Base-by-base conservation (phyloP, 2,329 filamentous ascomycete species). In the Aspergillus tamarii region DNA sequence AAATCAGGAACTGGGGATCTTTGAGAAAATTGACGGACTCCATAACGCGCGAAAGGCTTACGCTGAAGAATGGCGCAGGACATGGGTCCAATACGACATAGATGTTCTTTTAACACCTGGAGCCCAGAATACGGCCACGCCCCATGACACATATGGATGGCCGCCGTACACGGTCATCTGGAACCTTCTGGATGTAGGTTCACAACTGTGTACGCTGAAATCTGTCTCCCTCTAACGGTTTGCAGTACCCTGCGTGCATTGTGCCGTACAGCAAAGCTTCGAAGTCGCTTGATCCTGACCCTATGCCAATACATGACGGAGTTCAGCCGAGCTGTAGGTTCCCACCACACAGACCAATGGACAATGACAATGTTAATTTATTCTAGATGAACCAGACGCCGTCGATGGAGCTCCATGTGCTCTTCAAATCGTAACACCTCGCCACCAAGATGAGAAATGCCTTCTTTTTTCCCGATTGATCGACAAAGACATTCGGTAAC, bases 161-260 rank as follows among this genome's bases (percentile, higher is more conserved):
- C 69, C 72, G 10, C 62, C 70, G 10, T 87, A 82, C 70, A 87
- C 85, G 0, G 70, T 81, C 21, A 64, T 87, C 34, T 80, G 80
- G 71, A 88, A 87, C 63, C 26, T 86, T 10, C 67, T 87, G 5
- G 83, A 87, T 71, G 83, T 83, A 68, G 74, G 82, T 76, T 23
- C 9, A 7, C 11, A 23, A 6, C 48, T 12, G 16, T 3, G n/a
- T 19, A n/a, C 8, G 28, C 46, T 52, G 30, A 32, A 2, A 10
- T 1, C 8, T 4, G 2, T 39, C 8, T 11, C 3, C 48, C 60
- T 1, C 50, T 58, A 8, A 6, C 12, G 46, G 0, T 3, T 55
- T 39, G 34, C 61, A 84, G 81, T 86, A 83, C 68, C 84, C 84
- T 3, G 80, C 83, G 3, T 84, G 81, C 9, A 78, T 84, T 2